Evolutionary conservation across 78 protist genomes (phyloP).

Genomic region (Dictyostelium discoideum): DNA sequence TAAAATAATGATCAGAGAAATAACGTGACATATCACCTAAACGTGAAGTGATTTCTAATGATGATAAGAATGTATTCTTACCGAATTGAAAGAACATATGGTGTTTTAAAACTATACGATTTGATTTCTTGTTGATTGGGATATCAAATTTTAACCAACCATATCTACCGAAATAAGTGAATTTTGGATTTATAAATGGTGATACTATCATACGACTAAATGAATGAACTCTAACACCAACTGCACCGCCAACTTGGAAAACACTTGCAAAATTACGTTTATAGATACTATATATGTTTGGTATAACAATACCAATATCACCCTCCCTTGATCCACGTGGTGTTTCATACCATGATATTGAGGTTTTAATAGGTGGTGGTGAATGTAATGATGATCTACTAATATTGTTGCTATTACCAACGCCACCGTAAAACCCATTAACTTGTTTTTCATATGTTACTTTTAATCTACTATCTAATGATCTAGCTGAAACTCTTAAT

Average conservation of each 20-base stretch:
- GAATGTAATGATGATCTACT: not conserved
- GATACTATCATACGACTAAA: constrained; percentile 3
- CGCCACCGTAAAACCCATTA: not conserved
- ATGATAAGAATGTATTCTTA: constrained; percentile 39
- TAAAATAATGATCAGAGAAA: not conserved
- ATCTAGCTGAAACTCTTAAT: constrained; percentile 20
- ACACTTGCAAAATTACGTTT: constrained; percentile 15
- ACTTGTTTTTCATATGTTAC: not conserved
- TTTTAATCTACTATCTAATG: constrained; percentile 37
- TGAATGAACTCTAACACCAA: constrained; percentile 27
- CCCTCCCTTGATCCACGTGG: constrained; percentile 33
- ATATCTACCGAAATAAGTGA: constrained; percentile 41
- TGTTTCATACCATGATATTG: constrained; percentile 11
- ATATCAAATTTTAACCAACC: constrained; percentile 53
- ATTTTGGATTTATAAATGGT: constrained; percentile 46
- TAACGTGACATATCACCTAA: not conserved
- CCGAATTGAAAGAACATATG: constrained; percentile 31
- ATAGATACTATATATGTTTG: constrained; percentile 38
- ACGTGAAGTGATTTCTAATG: constrained; percentile 18
- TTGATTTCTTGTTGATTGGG: constrained; percentile 19
- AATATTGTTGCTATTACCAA: not conserved
- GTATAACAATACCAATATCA: constrained; percentile 4
- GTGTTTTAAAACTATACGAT: constrained; percentile 24
- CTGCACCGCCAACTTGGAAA: constrained; percentile 16
- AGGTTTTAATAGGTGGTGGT: constrained; percentile 12